Evolutionary conservation across 2,329 filamentous ascomycete genomes (phyloP).

Genomic region (Calonectria honghensis): DNA sequence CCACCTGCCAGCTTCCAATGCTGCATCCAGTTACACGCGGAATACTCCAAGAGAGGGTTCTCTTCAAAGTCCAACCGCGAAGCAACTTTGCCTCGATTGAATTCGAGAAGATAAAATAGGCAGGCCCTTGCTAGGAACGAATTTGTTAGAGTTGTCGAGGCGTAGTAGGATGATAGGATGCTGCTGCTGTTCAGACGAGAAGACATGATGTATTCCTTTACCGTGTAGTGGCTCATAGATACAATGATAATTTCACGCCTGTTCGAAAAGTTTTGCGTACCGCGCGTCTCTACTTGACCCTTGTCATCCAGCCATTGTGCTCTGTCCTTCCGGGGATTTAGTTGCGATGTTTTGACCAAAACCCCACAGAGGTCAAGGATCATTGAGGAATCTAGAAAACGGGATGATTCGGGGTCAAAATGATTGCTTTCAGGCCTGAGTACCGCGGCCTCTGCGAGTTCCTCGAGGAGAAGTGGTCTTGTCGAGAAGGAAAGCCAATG

Average conservation of each 20-base stretch:
- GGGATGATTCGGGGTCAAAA: not conserved
- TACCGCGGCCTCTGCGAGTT: constrained; percentile 19
- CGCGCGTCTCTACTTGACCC: not conserved
- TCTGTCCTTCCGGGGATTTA: not conserved
- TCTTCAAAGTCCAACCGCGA: not conserved
- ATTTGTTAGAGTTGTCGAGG: not conserved
- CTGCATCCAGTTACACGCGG: constrained; percentile 8
- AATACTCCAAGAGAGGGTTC: constrained; percentile 15
- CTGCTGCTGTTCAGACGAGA: not conserved
- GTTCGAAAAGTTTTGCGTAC: not conserved
- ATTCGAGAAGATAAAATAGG: not conserved
- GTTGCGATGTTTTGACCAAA: not conserved
- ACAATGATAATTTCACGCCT: not conserved
- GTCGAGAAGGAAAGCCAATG: constrained; percentile 25
- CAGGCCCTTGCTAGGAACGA: not conserved
- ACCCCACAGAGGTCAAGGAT: constrained; percentile 12
- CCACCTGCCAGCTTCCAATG: constrained; percentile 14
- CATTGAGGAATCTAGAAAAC: not conserved
- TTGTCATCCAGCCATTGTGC: not conserved
- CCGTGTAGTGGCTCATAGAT: constrained; percentile 22
- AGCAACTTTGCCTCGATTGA: not conserved
- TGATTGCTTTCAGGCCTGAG: not conserved
- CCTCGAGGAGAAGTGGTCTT: not conserved
- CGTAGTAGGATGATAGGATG: not conserved
- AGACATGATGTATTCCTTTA: constrained; percentile 28